Percentiles rank a stretch among this genome's conserved stretches.
Evolutionary conservation across 106 monocot species (phyloP).

Genomic region (Dendrobium chrysotoxum): DNA sequence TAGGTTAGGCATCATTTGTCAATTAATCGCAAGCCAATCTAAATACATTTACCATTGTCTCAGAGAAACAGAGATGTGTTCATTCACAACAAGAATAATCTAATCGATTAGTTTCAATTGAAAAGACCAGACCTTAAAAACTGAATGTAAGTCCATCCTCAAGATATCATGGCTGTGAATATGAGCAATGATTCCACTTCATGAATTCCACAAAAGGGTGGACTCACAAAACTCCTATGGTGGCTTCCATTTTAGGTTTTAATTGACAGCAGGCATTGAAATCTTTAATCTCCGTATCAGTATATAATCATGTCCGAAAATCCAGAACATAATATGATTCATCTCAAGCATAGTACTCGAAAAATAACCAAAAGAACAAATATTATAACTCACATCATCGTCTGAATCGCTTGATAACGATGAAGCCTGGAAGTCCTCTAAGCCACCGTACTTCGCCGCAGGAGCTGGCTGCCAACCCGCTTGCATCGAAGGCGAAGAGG

Average conservation of each 20-base stretch:
- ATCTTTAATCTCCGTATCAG: neutral
- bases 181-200: neutral
- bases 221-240: neutral
- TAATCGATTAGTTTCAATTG: neutral
- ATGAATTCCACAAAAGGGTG: too few species aligned
- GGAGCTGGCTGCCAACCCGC: conserved; percentile 22
- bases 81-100: neutral
- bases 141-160: neutral
- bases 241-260: neutral
- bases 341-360: neutral
- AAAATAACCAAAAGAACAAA: neutral
- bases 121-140: neutral
- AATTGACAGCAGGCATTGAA: neutral
- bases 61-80: neutral
- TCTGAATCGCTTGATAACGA: conserved; percentile 74
- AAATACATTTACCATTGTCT: neutral
- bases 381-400: conserved; percentile 65
- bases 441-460: conserved; percentile 22
- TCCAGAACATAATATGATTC: neutral
- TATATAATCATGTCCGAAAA: neutral
- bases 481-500: conserved; percentile 34
- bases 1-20: neutral
- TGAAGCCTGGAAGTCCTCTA: conserved; percentile 57
- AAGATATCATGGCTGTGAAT: neutral
- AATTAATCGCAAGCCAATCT: neutral